Percentiles rank a stretch among this genome's conserved stretches.
Conservation (phyloP, 2,329 filamentous ascomycete species). For the Trichoderma simmonsii region DNA sequence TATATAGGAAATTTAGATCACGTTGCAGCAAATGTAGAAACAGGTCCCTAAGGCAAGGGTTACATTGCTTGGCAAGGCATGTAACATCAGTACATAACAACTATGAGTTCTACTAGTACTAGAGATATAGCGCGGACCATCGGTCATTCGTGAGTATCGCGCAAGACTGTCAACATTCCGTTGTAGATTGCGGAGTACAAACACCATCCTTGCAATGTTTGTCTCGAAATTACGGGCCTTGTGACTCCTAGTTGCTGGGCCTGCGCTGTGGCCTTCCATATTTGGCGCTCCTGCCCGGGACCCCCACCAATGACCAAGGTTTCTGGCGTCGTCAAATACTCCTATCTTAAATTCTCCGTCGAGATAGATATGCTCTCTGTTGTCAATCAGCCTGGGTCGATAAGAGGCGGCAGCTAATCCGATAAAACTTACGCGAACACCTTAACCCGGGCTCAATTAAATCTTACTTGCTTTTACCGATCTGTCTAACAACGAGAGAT, state of each 20-base stretch:
- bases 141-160: background rate
- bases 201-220: background rate
- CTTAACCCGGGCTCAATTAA: background rate
- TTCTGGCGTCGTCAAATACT: background rate
- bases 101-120: background rate
- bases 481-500: background rate
- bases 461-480: background rate
- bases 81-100: background rate
- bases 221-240: background rate
- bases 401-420: background rate
- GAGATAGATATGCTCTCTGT: background rate
- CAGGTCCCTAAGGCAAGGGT: background rate
- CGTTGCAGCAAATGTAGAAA: constrained; percentile 6
- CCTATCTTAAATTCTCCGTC: background rate
- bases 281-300: background rate
- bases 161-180: background rate
- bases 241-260: background rate
- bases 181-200: background rate
- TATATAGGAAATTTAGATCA: background rate
- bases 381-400: background rate
- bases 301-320: background rate
- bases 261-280: background rate
- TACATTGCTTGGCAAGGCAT: constrained; percentile 12
- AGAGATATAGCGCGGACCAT: background rate
- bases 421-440: background rate